Base-by-base conservation (phyloP, 1,284 basidiomycete genomes). In the Marasmius tenuissimus region DNA sequence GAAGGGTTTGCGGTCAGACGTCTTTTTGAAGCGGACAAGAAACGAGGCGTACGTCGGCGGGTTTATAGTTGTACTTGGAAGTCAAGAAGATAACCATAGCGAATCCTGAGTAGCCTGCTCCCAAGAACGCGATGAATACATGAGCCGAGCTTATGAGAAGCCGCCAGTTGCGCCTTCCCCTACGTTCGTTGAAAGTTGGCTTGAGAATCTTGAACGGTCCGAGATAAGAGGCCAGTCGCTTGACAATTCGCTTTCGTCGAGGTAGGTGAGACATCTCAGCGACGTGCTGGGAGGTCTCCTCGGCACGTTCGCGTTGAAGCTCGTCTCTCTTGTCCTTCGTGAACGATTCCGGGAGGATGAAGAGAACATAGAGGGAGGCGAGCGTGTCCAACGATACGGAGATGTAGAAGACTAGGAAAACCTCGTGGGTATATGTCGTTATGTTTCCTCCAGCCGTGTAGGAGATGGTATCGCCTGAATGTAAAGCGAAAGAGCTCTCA, bases 291-390 rank as follows among this genome's bases (percentile, higher is more conserved):
- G 34, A 22, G n/a, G 14, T 52, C 11, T 59, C 39, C 48, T 40
- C 40, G 39, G 38, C 59, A 7, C 39, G 57, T 50, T 66, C 50
- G 38, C 39, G 51, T 3, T 58, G 63, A 3, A 74, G 61, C n/a
- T 63, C 67, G 2, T 67, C 63, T 48, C 70, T 67, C 49, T 71
- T 74, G 37, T 70, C 67, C 39, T 67, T 59, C 0, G 71, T 61
- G 38, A 75, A 71, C 4, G 75, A 72, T 60, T 77, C 74, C 4
- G 76, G 74, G 0, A 76, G 58, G 33, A 72, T 27, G 14, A 63
- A 59, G 10, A 57, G 3, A 1, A 69, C 60, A 40, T 76, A 76
- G 12, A 68, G n/a, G 35, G 68, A 64, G 11, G 59, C 35, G 1
- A 57, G 14, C 18, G 60, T 47, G 51, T 70, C 65, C n/a, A 75